Base-by-base conservation (phyloP, 1,284 basidiomycete genomes). In the Grifola frondosa region DNA sequence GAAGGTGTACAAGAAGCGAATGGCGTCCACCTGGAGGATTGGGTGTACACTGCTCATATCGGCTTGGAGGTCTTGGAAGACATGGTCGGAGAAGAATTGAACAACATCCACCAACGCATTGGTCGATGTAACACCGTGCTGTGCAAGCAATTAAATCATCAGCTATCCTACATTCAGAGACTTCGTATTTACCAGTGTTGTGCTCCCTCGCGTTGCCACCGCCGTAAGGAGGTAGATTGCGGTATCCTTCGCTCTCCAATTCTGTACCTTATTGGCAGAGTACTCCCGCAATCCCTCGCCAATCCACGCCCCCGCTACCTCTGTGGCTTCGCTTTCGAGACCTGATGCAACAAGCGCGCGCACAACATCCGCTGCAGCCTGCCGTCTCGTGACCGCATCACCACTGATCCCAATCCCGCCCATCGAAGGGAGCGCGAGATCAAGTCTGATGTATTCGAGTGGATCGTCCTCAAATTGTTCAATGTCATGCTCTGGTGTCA, bases 381-480 rank as follows among this genome's bases (percentile, higher is more conserved):
- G 91, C 30, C 97, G 74, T 20, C 95, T 80, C 0, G 94, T 98
- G 36, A 88, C 68, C 4, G 75, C 72, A 51, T 87, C 71, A 15
- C 63, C 52, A 28, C 61, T 62, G 25, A 72, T 63, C 24, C 67
- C 66, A 11, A 67, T 58, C 16, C 58, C 56, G 30, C 56, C 59
- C 30, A 59, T 53, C 10, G 77, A 71, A n/a, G 88, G 83, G 12
- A 95, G 69, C 3, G 84, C 70, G 22, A 99, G 72, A 62, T 98
- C 95, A 22, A 91, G 75, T 15, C 94, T 84, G 53, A 99, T 91
- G 64, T 91, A 99, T 62, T 98, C 96, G 35, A 96, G 80, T 0
- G 96, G 96, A 56, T 97, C 94, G 51, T 99, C 96, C 66, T 98
- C 93, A 60, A 99, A 98, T 66, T 95, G 87, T 60, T 99, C 96